Percentiles rank a stretch among this genome's conserved stretches.
These are phyloP conservation scores for Magnusiomyces suaveolens DNA, from an alignment of 1,139 yeast genomes.

Conservation along the genomic window DNA sequence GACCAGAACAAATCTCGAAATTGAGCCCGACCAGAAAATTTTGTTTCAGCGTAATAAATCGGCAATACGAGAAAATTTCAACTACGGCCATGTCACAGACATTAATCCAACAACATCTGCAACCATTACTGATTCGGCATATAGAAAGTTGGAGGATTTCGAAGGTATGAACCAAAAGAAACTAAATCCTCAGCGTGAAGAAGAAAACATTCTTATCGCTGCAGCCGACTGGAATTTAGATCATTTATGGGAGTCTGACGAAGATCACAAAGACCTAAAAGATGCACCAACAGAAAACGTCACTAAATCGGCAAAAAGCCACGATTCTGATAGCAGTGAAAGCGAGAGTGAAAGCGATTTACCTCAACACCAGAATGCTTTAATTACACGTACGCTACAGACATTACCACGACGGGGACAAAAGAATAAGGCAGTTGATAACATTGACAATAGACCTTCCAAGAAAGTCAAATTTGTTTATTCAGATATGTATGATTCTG, in stretches of 20 bases:
- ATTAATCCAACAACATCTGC: constrained; percentile 11
- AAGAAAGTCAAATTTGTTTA: constrained; percentile 5
- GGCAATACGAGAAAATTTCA: not conserved
- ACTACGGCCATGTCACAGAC: constrained; percentile 8
- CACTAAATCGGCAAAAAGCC: not conserved
- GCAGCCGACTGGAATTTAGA: constrained; percentile 82
- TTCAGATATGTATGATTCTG: constrained; percentile 32
- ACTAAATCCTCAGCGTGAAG: constrained; percentile 20
- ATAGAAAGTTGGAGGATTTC: constrained; percentile 7
- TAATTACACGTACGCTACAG: not conserved
- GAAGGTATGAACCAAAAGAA: constrained; percentile 14
- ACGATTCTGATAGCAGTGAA: constrained; percentile 11
- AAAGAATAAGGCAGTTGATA: not conserved
- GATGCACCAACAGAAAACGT: constrained; percentile 1
- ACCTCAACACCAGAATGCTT: not conserved
- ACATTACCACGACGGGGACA: not conserved
- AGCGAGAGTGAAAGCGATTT: constrained; percentile 17
- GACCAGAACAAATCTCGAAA: constrained; percentile 34
- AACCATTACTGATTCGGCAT: constrained; percentile 16
- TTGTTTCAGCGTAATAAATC: constrained; percentile 16
- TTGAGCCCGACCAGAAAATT: constrained; percentile 35
- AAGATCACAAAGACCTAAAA: constrained; percentile 13
- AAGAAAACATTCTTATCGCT: constrained; percentile 57
- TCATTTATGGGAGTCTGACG: constrained; percentile 44
- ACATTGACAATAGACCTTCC: constrained; percentile 1